phyloP scores from a whole-genome alignment of 2,329 filamentous ascomycete species.

The Alternaria gaisen region DNA sequence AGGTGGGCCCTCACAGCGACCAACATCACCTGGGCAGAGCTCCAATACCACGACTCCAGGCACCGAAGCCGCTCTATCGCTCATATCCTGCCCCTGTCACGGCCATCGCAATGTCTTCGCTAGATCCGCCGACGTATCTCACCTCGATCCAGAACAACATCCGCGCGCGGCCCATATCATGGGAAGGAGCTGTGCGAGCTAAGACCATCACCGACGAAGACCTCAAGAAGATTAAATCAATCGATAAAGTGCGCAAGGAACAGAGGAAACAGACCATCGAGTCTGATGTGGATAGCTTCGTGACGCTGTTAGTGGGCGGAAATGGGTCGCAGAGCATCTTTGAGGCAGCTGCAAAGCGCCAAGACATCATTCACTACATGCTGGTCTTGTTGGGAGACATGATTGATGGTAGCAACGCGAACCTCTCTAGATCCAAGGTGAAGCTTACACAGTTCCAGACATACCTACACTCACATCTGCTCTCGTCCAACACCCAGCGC shows the following conservation, averaged over 20 bases:
- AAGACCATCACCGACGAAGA: conserved; percentile 94
- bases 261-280: conserved; percentile 85
- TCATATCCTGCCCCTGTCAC: conserved; percentile 7
- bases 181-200: conserved; percentile 94
- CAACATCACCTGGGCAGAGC: conserved; percentile 31
- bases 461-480: conserved; percentile 80
- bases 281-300: conserved; percentile 80
- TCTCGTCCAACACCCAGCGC: conserved; percentile 74
- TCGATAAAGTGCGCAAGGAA: conserved; percentile 95
- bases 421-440: neutral
- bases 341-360: conserved; percentile 79
- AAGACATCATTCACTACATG: conserved; percentile 94
- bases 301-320: conserved; percentile 78
- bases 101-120: conserved; percentile 71
- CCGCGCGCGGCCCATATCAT: conserved; percentile 91
- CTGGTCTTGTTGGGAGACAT: conserved; percentile 88
- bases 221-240: conserved; percentile 92
- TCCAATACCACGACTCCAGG: conserved; percentile 23
- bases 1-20: conserved; percentile 42
- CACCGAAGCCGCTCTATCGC: conserved; percentile 17
- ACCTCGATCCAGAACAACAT: conserved; percentile 96
- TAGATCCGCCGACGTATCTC: conserved; percentile 89
- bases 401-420: conserved; percentile 72
- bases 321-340: conserved; percentile 75
- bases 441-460: conserved; percentile 61